Base-by-base conservation (phyloP, 805 yeast species). In the Kazachstania psychrophila region DNA sequence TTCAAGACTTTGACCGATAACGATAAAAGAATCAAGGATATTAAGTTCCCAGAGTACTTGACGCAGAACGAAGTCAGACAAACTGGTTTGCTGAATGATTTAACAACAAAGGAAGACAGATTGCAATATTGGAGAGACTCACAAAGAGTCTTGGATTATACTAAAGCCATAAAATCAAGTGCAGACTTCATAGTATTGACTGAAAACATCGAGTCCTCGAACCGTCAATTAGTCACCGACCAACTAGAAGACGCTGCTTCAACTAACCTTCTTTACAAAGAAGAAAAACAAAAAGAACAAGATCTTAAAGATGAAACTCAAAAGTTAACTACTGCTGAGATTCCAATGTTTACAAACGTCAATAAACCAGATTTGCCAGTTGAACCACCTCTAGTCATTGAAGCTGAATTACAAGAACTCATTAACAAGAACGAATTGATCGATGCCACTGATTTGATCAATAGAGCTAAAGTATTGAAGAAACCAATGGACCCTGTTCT, bases 31-130 rank as follows among this genome's bases (percentile, higher is more conserved):
- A 56, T 58, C 4, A 56, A 50, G 39, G 62, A 58, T 38, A 55
- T 58, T 15, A 42, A 43, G 11, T 54, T 58, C 34, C 62, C 62
- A 2, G 20, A 42, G 10, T 48, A 49, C 33, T 34, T 58, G 30
- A 40, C 43, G 16, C 45, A 51, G 13, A 55, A 47, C 36, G 61
- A 56, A 44, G 38, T 29, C 23, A 51, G 52, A 34, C 62, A 58
- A 37, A 37, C 41, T 8, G 35, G 33, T 23, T 22, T 41, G 13
- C 36, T 58, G 28, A 37, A 33, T 14, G 52, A 53, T 30, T 34
- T 58, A 39, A 46, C 47, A 31, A 32, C 33, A 22, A 51, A 49
- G 33, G 61, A 56, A 41, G 39, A 40, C 7, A 40, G 46, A 17
- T 30, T 58, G 41, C 26, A 40, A n/a, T 42, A 48, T 24, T 38